Conservation (phyloP, 441 rosid genomes). For the Eutrema salsugineum region DNA sequence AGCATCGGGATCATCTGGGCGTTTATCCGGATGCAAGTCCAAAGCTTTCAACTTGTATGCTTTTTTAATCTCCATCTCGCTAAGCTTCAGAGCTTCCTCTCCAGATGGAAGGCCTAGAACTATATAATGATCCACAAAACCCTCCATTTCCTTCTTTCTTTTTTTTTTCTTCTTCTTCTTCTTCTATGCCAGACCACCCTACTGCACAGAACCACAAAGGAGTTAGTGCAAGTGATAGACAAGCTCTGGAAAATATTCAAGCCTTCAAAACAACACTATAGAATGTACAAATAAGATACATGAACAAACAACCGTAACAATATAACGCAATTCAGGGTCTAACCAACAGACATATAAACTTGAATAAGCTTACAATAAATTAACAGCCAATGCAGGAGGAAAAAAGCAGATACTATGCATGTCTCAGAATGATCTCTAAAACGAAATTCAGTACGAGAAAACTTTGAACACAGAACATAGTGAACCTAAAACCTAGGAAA, state of each 20-base stretch:
- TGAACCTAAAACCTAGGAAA: neutral
- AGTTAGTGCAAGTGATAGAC: neutral
- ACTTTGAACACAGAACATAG: neutral
- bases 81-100: constrained; percentile 73
- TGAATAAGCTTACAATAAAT: neutral
- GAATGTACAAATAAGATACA: neutral
- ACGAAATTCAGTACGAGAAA: neutral
- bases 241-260: neutral
- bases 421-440: neutral
- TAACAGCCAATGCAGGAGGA: neutral
- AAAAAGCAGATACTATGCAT: neutral
- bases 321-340: neutral
- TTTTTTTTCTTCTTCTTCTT: neutral
- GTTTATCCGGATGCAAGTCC: constrained; percentile 81
- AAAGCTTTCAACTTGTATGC: constrained; percentile 76
- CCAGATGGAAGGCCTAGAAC: constrained; percentile 84
- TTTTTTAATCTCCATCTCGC: constrained; percentile 69
- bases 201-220: neutral
- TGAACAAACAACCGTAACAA: no score
- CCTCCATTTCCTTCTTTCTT: constrained; percentile 30
- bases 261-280: neutral
- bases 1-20: constrained; percentile 85
- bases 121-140: constrained; percentile 63
- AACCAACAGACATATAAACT: neutral
- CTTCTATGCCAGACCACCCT: neutral